A percentile compares a stretch with the other conserved stretches of the same genome.
phyloP scores from a whole-genome alignment of 129 eudicot species.

The Centella asiatica region DNA sequence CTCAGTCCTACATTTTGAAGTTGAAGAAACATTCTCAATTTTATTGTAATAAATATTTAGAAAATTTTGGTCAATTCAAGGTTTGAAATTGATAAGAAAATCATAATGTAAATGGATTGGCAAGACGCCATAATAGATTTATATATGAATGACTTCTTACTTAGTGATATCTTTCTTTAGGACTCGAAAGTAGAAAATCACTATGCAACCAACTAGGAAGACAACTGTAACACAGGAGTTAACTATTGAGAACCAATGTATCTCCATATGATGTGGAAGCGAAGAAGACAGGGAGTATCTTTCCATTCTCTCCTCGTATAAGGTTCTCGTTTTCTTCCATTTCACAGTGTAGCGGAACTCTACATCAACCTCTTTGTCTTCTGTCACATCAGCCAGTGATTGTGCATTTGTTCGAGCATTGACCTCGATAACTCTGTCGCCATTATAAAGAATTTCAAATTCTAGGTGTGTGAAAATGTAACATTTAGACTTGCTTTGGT shows the following conservation, averaged over 20 bases:
- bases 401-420: conserved; percentile 14
- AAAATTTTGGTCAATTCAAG: too few species aligned
- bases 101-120: not conserved
- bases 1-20: not conserved
- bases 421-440: conserved; percentile 16
- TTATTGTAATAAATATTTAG: too few species aligned
- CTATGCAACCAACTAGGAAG: conserved; percentile 17
- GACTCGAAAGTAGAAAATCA: conserved; percentile 16
- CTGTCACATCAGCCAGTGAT: conserved; percentile 15
- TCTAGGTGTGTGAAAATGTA: conserved; percentile 14
- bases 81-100: too few species aligned
- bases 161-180: conserved; percentile 16
- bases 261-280: conserved; percentile 17
- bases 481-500: conserved; percentile 11
- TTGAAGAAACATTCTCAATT: too few species aligned
- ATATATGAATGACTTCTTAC: conserved; percentile 7
- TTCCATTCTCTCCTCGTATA: conserved; percentile 19
- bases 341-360: conserved; percentile 19
- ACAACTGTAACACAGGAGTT: conserved; percentile 21
- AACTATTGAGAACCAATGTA: conserved; percentile 20
- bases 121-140: not conserved
- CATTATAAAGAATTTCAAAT: conserved; percentile 16
- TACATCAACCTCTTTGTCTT: conserved; percentile 16
- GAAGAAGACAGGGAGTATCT: too few species aligned
- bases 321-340: conserved; percentile 14